These are phyloP conservation scores for Talaromyces nanjingensis DNA, from an alignment of 495 filamentous ascomycete species.

Conservation along the genomic window DNA sequence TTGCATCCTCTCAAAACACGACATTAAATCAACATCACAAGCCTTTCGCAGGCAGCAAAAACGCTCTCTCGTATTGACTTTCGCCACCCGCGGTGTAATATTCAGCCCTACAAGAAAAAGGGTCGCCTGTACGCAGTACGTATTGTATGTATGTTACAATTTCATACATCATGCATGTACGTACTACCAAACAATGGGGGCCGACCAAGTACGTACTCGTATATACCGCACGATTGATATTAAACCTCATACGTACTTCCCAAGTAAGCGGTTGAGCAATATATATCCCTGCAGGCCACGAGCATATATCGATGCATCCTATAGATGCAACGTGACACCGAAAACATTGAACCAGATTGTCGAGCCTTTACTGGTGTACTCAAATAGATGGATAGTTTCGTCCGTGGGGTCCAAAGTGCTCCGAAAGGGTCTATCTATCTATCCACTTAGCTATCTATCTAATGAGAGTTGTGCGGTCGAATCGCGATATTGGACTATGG, in stretches of 20 bases:
- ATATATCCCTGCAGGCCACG: not conserved
- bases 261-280: not conserved
- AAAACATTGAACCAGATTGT: no score
- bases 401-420: not conserved
- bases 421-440: not conserved
- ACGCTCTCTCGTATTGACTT: not conserved
- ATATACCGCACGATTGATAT: not conserved
- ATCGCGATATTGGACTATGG: not conserved
- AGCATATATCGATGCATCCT: not conserved
- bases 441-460: not conserved
- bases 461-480: not conserved
- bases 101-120: not conserved
- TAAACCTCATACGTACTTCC: not conserved
- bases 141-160: not conserved
- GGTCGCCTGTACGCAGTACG: not conserved
- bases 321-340: not conserved
- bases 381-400: not conserved
- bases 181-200: not conserved
- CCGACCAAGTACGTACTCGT: not conserved
- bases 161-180: slow-evolving; percentile 1
- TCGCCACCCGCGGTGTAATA: not conserved
- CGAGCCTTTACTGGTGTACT: no score
- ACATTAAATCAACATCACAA: no score
- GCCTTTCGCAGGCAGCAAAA: not conserved
- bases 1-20: no score